Conservation (phyloP, 2,329 filamentous ascomycete genomes). For the Phoma sp. region DNA sequence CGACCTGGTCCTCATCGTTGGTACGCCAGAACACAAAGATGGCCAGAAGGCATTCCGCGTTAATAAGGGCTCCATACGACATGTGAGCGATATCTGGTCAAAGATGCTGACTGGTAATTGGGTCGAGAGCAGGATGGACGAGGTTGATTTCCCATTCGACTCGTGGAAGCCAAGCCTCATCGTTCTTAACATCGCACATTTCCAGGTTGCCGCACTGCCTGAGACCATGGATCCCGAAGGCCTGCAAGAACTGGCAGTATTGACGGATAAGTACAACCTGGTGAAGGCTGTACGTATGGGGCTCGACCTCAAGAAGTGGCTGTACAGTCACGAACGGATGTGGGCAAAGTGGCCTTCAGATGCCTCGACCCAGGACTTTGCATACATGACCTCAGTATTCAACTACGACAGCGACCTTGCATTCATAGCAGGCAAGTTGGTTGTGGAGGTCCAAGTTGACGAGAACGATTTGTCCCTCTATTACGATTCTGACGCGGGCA, state of each 20-base stretch:
- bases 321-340: not conserved
- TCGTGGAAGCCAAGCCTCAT: not conserved
- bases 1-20: slow-evolving; percentile 19
- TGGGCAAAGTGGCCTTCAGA: not conserved
- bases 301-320: not conserved
- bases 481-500: too few species aligned
- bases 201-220: not conserved
- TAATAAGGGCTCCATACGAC: slow-evolving; percentile 8
- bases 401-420: too few species aligned
- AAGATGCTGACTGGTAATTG: slow-evolving; percentile 14
- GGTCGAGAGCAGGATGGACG: not conserved
- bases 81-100: slow-evolving; percentile 9
- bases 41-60: slow-evolving; percentile 6
- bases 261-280: slow-evolving; percentile 10
- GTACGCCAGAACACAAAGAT: not conserved
- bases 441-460: too few species aligned
- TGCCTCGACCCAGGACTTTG: not conserved
- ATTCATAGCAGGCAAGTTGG: too few species aligned
- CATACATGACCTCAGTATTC: not conserved
- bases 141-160: slow-evolving; percentile 14
- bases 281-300: not conserved
- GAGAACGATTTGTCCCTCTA: too few species aligned
- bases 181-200: slow-evolving; percentile 9
- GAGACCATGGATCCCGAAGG: not conserved
- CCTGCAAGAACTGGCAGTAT: not conserved